Base-by-base conservation (phyloP, 1,284 basidiomycete species). In the Albatrellus sp. region DNA sequence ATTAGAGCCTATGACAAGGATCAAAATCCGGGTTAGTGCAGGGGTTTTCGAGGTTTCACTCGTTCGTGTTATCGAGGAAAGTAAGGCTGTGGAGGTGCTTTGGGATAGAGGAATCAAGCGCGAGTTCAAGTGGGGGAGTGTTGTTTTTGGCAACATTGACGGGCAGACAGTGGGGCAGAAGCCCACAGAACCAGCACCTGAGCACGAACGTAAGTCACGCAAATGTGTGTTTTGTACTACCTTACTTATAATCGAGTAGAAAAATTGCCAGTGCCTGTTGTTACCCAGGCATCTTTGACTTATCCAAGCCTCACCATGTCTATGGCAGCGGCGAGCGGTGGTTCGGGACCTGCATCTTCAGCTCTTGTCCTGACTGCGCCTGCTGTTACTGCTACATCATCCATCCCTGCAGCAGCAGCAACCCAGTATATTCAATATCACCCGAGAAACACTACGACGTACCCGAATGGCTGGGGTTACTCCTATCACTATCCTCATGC, bases 31-130 rank as follows among this genome's bases (percentile, higher is more conserved):
- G 42, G 75, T 80, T 37, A 79, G 72, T 52, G 71, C 83, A 10
- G 87, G 86, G 3, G 77, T 82, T 11, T 90, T 85, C 55, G 86
- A 90, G 58, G 86, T 90, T 2, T 78, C 77, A 8, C 65, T 90
- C 34, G 57, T 87, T 10, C 69, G 76, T 41, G 77, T 87, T 14
- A 64, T 83, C 34, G 80, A 85, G 50, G 78, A 78, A 48, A 71
- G 67, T 1, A 67, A 72, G 42, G 76, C 75, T 9, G 77, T 90
- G 1, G 78, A 85, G 54, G 86, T 91, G n/a, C 59, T 84, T 1
- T 88, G 85, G 82, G 84, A 86, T 54, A 68, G 75, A 29, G 80
- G 70, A 8, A 35, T 74, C 33, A 80, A 75, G 60, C 68, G 74
- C 45, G 82, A 85, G 56, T 84, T 88, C 57, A 86, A 83, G 57